Conservation (phyloP, 1,284 basidiomycete species). For the Moesziomyces sp. region DNA sequence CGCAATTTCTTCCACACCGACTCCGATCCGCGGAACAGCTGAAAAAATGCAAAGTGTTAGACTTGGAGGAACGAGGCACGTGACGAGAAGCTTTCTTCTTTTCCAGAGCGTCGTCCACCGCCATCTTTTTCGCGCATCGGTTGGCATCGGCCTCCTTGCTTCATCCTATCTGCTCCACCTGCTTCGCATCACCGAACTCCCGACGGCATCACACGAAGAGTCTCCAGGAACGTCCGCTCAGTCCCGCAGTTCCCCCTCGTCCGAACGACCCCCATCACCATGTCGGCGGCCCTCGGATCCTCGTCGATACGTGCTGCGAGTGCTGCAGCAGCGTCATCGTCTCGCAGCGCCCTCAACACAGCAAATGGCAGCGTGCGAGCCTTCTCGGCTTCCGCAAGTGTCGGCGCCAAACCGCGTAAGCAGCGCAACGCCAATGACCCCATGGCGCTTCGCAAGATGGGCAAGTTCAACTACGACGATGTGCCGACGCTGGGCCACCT, state of each 20-base stretch:
- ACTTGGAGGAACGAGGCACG: background rate
- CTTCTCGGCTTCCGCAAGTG: conserved; percentile 39
- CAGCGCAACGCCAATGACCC: conserved; percentile 46
- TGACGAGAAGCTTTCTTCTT: conserved; percentile 23
- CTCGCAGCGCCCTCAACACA: conserved; percentile 9
- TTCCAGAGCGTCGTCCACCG: conserved; percentile 1
- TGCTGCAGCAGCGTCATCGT: conserved; percentile 18
- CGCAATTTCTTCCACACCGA: conserved; percentile 6
- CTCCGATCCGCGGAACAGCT: conserved; percentile 6
- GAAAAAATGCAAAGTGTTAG: background rate
- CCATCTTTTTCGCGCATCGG: conserved; percentile 1
- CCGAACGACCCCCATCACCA: background rate
- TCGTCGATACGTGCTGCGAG: conserved; percentile 1
- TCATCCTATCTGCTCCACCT: conserved; percentile 1
- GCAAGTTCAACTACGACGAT: conserved; percentile 63
- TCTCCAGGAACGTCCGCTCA: too few relatives aligned
- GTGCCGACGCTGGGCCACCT: conserved; percentile 63
- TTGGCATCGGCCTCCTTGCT: background rate
- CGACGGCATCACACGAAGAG: too few relatives aligned
- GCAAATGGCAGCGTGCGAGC: conserved; percentile 4
- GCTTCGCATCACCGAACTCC: background rate
- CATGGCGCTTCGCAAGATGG: conserved; percentile 53
- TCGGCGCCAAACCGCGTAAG: conserved; percentile 52
- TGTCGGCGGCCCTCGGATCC: background rate
- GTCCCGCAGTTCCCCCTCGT: too few relatives aligned